These are phyloP conservation scores for Zea luxurians DNA, from an alignment of 176 grass and related monocot species.

Conservation along the genomic window DNA sequence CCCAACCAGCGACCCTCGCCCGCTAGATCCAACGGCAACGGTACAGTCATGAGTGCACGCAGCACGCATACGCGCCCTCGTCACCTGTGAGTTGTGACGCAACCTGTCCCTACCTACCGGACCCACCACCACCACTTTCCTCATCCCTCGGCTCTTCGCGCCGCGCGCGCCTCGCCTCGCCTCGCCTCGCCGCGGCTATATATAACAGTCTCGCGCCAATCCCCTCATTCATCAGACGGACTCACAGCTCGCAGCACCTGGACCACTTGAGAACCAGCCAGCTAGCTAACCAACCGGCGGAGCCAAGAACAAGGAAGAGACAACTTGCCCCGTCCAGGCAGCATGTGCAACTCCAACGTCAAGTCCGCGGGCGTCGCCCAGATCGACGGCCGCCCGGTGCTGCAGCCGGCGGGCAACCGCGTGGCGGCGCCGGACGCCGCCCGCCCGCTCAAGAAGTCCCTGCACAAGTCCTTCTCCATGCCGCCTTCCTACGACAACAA, in stretches of 20 bases:
- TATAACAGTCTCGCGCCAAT: conserved; percentile 32
- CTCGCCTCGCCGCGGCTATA: conserved; percentile 32
- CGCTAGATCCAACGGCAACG: conserved; percentile 9
- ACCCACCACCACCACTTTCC: conserved; percentile 41
- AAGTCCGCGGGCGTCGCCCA: conserved; percentile 59
- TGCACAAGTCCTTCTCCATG: conserved; percentile 73
- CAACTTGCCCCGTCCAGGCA: conserved; percentile 1
- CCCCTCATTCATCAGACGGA: background rate
- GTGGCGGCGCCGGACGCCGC: conserved; percentile 48
- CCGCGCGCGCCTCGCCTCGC: no score
- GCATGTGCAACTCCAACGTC: conserved; percentile 88
- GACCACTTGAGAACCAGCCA: background rate
- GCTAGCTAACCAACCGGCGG: conserved; percentile 3
- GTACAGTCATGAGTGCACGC: background rate
- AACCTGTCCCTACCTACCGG: conserved; percentile 11
- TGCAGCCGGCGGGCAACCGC: conserved; percentile 86
- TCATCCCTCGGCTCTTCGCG: background rate
- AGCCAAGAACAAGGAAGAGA: background rate
- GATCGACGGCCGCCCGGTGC: conserved; percentile 79
- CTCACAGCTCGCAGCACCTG: conserved; percentile 42
- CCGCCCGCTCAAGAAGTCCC: conserved; percentile 68
- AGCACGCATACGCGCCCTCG: conserved; percentile 10
- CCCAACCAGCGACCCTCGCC: conserved; percentile 7
- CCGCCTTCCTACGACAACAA: conserved; percentile 42
- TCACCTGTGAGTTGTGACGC: conserved; percentile 29